These are phyloP conservation scores for Hypoxylon fragiforme DNA, from an alignment of 495 filamentous ascomycete species.

Conservation along the genomic window DNA sequence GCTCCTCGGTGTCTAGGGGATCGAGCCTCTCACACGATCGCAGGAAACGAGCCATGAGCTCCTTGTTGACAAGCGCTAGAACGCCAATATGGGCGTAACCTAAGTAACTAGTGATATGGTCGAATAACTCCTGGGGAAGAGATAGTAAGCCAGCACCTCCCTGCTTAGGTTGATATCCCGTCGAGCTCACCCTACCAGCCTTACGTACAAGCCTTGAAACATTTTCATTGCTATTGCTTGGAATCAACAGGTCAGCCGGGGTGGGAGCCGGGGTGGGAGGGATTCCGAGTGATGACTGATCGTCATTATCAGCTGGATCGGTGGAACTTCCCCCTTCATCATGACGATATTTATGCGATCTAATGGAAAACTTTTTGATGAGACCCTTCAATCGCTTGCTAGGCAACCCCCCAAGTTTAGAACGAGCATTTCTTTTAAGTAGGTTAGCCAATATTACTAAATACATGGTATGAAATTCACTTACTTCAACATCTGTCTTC, in stretches of 20 bases:
- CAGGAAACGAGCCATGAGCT: conserved; percentile 25
- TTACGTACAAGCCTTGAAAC: not conserved
- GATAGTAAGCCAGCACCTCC: conserved; percentile 9
- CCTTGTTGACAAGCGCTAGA: conserved; percentile 31
- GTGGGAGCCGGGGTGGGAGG: no score
- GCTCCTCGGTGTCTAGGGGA: not conserved
- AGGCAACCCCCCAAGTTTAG: conserved; percentile 10
- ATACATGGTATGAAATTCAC: no score
- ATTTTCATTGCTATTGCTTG: conserved; percentile 5
- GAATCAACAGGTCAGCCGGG: no score
- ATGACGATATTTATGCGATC: not conserved
- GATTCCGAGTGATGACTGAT: conserved; percentile 22
- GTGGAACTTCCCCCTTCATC: not conserved
- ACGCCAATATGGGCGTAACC: conserved; percentile 7
- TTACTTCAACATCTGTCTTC: conserved; percentile 21
- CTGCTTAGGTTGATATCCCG: not conserved
- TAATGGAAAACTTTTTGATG: conserved; percentile 19
- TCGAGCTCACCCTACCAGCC: not conserved
- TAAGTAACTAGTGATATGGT: conserved; percentile 22
- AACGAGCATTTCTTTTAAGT: conserved; percentile 19
- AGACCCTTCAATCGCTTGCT: conserved; percentile 5
- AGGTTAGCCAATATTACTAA: no score
- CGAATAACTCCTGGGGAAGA: conserved; percentile 31
- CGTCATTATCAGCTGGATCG: conserved; percentile 13
- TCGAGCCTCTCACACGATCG: conserved; percentile 3